Conservation (phyloP, 2,329 filamentous ascomycete genomes). For the Aspergillus hiratsukae region DNA sequence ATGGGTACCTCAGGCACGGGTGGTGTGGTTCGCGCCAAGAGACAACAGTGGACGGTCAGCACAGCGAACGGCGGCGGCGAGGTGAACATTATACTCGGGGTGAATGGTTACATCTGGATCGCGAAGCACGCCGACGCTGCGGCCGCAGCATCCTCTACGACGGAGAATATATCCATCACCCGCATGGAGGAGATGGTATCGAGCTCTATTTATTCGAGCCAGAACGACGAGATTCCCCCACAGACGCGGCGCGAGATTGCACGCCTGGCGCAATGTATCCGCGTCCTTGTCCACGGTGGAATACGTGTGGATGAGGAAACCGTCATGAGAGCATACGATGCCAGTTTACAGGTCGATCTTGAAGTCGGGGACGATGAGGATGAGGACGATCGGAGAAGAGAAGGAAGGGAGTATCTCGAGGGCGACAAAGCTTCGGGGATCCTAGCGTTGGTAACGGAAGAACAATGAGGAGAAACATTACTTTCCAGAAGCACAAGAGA, state of each 20-base stretch:
- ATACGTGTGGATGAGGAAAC: constrained; percentile 86
- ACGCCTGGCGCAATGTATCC: constrained; percentile 73
- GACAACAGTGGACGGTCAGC: constrained; percentile 79
- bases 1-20: constrained; percentile 63
- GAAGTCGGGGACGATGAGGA: constrained; percentile 38
- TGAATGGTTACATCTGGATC: constrained; percentile 97
- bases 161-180: constrained; percentile 62
- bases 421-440: constrained; percentile 37
- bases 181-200: constrained; percentile 83
- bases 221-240: constrained; percentile 79
- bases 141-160: constrained; percentile 39
- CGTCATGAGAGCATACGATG: constrained; percentile 76
- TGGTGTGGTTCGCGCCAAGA: constrained; percentile 75
- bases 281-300: constrained; percentile 75
- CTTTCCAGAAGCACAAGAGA: not conserved
- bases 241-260: constrained; percentile 85
- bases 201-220: constrained; percentile 84
- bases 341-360: constrained; percentile 65
- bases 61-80: constrained; percentile 47
- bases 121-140: constrained; percentile 68
- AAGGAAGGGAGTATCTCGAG: constrained; percentile 41
- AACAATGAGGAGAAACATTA: constrained; percentile 3
- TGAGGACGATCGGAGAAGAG: constrained; percentile 26
- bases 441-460: constrained; percentile 27
- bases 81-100: constrained; percentile 83